Percentiles rank a stretch among this genome's conserved stretches.
phyloP scores from a whole-genome alignment of 2,329 filamentous ascomycete species.

The Amylocarpus encephaloides region DNA sequence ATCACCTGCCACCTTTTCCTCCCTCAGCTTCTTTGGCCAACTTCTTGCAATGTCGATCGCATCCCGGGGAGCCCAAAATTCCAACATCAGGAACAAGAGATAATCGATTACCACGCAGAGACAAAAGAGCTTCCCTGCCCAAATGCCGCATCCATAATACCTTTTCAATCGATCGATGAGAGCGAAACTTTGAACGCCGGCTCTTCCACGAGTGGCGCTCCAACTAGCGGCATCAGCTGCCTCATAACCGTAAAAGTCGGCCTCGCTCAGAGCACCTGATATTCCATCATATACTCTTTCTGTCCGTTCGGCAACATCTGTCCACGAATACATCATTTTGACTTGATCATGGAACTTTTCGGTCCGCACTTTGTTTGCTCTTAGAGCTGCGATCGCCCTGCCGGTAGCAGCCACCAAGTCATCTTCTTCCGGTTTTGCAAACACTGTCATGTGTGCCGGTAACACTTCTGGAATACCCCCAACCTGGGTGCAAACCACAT shows the following conservation, averaged over 20 bases:
- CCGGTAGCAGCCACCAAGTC: constrained; percentile 87
- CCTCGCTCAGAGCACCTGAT: constrained; percentile 74
- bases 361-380: constrained; percentile 80
- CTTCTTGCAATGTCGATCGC: constrained; percentile 84
- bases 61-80: constrained; percentile 78
- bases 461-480: constrained; percentile 96
- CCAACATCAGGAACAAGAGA: constrained; percentile 78
- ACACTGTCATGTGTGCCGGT: constrained; percentile 93
- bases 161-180: constrained; percentile 91
- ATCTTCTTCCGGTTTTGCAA: constrained; percentile 94
- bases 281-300: constrained; percentile 95
- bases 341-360: constrained; percentile 96
- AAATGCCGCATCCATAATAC: constrained; percentile 97
- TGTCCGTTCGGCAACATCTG: constrained; percentile 86
- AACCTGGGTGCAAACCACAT: constrained; percentile 93
- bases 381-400: constrained; percentile 78
- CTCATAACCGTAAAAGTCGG: constrained; percentile 82
- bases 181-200: constrained; percentile 75
- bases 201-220: constrained; percentile 64
- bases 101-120: constrained; percentile 93
- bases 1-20: constrained; percentile 8
- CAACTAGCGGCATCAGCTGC: constrained; percentile 53
- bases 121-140: constrained; percentile 97
- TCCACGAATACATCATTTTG: constrained; percentile 98
- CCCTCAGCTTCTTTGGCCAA: constrained; percentile 73